Base-by-base conservation (phyloP, 805 yeast genomes). In the Myxozyma mucilagina region DNA sequence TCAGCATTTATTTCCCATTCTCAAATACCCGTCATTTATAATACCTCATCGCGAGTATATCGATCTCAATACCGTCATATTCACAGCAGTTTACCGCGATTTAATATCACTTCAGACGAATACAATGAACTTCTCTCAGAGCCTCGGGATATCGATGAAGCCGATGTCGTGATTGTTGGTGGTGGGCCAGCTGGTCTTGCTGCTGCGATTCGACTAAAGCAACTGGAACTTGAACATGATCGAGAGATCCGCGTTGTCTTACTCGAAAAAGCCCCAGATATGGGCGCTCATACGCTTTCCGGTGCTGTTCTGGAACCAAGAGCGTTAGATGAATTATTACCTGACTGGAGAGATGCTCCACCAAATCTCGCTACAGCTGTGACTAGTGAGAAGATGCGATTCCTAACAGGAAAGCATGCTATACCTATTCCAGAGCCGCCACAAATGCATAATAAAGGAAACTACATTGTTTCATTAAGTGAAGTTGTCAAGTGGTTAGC, bases 141-240 rank as follows among this genome's bases (percentile, higher is more conserved):
- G 36, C 57, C 64, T 16, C 79, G 98, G 59, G 96, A 89, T 5
- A 82, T 80, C 13, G 99, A 94, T 71, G 82, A 84, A 36, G 97
- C 90, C 13, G 99, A 94, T 73, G 96, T 94, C 24, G 89, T 96
- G 70, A 90, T 94, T 54, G 96, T 94, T 1, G 99, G 99, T 47
- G 98, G 96, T 39, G 99, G 99, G 0, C 98, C 98, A 6, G 96
- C 98, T 1, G 99, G 99, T 2, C 78, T 94, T 53, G 92, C 97
- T 0, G 87, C 99, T 1, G 98, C 98, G 11, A 94, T 94, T 64
- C 82, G 83, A 67, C 78, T 90, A 62, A 94, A 94, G 73, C 97
- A 92, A 72, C 76, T 93, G 39, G 77, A 80, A 56, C 86, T 82
- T 64, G 75, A 79, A 34, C 87, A 87, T 0, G 76, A 76, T 29